Conservation (phyloP, 441 rosid genomes). For the Hura crepitans region DNA sequence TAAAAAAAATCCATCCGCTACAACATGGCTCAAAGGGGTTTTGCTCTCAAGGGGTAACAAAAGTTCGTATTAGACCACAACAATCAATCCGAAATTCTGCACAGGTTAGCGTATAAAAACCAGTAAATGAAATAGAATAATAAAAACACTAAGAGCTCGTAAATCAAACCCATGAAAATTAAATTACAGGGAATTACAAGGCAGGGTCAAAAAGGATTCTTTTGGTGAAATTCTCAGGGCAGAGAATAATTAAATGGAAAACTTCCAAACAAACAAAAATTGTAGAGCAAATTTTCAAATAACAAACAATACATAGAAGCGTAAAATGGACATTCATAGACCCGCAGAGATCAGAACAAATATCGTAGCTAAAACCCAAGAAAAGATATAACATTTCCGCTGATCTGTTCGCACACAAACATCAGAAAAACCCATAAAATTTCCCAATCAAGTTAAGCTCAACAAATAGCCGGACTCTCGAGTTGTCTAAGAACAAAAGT, state of each 20-base stretch:
- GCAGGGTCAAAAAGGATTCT: neutral
- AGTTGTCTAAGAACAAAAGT: neutral
- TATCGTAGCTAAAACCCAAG: neutral
- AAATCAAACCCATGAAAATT: neutral
- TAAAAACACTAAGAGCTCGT: neutral
- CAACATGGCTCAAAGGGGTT: neutral
- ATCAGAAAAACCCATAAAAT: neutral
- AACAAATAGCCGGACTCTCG: neutral
- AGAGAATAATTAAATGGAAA: neutral
- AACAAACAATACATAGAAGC: neutral
- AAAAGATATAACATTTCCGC: neutral
- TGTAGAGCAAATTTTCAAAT: neutral
- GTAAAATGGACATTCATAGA: neutral
- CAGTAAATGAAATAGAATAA: neutral
- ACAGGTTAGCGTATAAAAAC: neutral
- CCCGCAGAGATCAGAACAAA: conserved; percentile 3
- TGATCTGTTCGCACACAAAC: neutral
- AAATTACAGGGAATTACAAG: neutral
- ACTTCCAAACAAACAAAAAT: neutral
- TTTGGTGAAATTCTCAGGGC: neutral
- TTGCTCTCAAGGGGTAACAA: neutral
- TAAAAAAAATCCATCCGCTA: neutral
- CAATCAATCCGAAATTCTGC: neutral
- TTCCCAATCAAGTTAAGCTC: neutral
- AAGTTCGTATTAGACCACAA: neutral